A percentile compares a stretch with the other conserved stretches of the same genome.
Conservation (phyloP, 148 eudicot genomes). For the Spergularia marina region DNA sequence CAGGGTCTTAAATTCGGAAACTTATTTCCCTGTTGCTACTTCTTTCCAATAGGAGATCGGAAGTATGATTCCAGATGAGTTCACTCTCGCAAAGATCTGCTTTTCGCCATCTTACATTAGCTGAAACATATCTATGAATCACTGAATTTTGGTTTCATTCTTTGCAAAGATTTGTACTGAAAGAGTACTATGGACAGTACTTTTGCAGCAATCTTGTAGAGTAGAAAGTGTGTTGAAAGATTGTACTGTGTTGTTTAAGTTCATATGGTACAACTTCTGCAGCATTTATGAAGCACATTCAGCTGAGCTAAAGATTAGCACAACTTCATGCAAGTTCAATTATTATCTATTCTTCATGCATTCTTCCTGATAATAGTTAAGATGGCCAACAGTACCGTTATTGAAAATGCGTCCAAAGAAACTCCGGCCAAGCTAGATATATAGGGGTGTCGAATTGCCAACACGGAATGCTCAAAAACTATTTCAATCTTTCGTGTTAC, state of each 20-base stretch:
- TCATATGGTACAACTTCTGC: background rate
- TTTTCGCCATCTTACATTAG: background rate
- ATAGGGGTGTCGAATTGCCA: too few relatives aligned
- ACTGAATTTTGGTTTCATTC: background rate
- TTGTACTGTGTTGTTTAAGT: background rate
- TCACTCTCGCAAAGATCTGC: background rate
- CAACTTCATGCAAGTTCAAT: too few relatives aligned
- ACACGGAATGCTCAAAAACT: too few relatives aligned
- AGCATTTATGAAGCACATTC: background rate
- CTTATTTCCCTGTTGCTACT: background rate
- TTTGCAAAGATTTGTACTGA: background rate
- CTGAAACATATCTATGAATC: background rate
- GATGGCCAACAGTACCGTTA: too few relatives aligned
- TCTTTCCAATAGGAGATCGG: background rate
- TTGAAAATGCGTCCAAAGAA: too few relatives aligned
- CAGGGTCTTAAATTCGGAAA: constrained; percentile 1
- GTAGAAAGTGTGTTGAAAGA: background rate
- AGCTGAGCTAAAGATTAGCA: too few relatives aligned
- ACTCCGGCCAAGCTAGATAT: too few relatives aligned
- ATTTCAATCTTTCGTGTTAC: too few relatives aligned
- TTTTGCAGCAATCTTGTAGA: background rate
- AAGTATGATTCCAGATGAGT: background rate
- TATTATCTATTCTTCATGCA: too few relatives aligned
- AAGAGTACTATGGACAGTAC: background rate
- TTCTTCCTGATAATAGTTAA: too few relatives aligned